Evolutionary conservation across 2,329 filamentous ascomycete species (phyloP).

Genomic region (Colletotrichum gloeosporioides): DNA sequence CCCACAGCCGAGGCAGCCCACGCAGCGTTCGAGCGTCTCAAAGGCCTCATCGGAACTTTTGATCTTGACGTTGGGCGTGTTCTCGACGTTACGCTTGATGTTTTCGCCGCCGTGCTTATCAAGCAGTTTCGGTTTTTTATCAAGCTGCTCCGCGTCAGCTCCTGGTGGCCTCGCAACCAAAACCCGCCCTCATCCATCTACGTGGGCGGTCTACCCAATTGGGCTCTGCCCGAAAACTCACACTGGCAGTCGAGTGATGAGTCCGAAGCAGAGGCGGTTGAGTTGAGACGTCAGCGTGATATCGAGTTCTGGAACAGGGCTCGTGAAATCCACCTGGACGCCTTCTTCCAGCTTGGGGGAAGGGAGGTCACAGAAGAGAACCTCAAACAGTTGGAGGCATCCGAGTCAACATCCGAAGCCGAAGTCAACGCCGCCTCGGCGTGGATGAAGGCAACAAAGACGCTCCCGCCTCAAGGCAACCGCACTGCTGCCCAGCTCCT

Average conservation of each 20-base stretch:
- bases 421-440: constrained; percentile 65
- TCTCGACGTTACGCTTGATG: constrained; percentile 91
- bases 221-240: constrained; percentile 78
- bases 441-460: constrained; percentile 84
- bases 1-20: constrained; percentile 79
- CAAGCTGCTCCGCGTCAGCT: constrained; percentile 88
- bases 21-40: constrained; percentile 89
- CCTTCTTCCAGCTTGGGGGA: constrained; percentile 89
- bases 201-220: constrained; percentile 75
- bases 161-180: constrained; percentile 88
- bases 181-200: constrained; percentile 46
- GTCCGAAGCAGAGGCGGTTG: constrained; percentile 64
- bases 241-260: constrained; percentile 70
- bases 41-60: constrained; percentile 94
- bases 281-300: constrained; percentile 71
- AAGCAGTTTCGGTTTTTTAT: constrained; percentile 95
- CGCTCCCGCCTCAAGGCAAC: constrained; percentile 84
- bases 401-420: constrained; percentile 45
- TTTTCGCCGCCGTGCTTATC: constrained; percentile 91
- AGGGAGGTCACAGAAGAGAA: constrained; percentile 68
- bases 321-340: constrained; percentile 76
- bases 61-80: constrained; percentile 95
- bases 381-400: constrained; percentile 49
- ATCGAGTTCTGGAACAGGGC: constrained; percentile 80
- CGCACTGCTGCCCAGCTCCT: constrained; percentile 91